A percentile compares a stretch with the other conserved stretches of the same genome.
Evolutionary conservation across 257 asterid genomes (phyloP).

Genomic region (Petrea volubilis): DNA sequence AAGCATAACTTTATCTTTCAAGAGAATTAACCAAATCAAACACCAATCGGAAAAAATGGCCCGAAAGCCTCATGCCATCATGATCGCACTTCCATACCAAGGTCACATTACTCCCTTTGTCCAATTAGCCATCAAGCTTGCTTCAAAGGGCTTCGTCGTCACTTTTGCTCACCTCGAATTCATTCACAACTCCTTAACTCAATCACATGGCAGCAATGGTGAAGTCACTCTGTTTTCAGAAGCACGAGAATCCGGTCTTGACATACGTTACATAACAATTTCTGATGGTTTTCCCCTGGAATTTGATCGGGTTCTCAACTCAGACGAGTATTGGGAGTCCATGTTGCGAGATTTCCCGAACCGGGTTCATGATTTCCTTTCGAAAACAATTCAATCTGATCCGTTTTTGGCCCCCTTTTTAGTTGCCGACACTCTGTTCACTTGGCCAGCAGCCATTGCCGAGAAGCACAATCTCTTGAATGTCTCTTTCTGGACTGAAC

Average conservation of each 20-base stretch:
- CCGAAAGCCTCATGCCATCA: slow-evolving; percentile 25
- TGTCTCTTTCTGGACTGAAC: slow-evolving; percentile 29
- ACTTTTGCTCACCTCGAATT: slow-evolving; percentile 27
- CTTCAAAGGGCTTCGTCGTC: slow-evolving; percentile 25
- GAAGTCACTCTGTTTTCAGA: not conserved
- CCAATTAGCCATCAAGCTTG: slow-evolving; percentile 26
- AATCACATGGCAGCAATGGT: not conserved
- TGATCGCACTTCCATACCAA: slow-evolving; percentile 31
- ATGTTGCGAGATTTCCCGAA: slow-evolving; percentile 20
- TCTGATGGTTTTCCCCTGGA: not conserved
- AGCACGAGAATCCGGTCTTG: not conserved
- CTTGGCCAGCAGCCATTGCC: slow-evolving; percentile 29
- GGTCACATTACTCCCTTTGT: slow-evolving; percentile 29
- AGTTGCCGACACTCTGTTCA: slow-evolving; percentile 32
- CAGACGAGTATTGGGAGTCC: not conserved
- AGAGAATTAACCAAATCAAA: not conserved
- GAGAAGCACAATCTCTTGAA: slow-evolving; percentile 29
- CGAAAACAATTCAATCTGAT: slow-evolving; percentile 10
- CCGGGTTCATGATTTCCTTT: slow-evolving; percentile 28
- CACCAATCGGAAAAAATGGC: not conserved
- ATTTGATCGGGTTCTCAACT: slow-evolving; percentile 10
- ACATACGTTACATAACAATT: not conserved
- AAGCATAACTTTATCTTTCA: no score
- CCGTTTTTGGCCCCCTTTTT: slow-evolving; percentile 21
- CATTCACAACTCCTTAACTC: slow-evolving; percentile 4